Evolutionary conservation across 1,139 yeast species (phyloP).

Genomic region (Taiozyma onychis): DNA sequence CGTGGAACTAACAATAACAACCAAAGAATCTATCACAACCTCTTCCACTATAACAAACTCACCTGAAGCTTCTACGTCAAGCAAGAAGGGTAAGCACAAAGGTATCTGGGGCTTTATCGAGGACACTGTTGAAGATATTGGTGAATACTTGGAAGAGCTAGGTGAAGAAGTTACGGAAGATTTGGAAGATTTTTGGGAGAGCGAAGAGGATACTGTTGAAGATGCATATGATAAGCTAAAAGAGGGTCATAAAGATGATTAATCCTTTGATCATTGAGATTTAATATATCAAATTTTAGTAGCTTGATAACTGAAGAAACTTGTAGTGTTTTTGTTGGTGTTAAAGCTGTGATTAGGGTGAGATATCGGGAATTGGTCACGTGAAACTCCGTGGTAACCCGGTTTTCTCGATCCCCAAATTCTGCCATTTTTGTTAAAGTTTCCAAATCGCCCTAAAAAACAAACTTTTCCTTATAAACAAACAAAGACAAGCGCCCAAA

Average conservation of each 20-base stretch:
- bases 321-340: too few species aligned
- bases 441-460: neutral
- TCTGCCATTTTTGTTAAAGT: neutral
- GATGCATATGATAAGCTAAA: neutral
- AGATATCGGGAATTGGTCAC: neutral
- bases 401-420: neutral
- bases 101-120: constrained; percentile 17
- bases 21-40: neutral
- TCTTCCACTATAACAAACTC: neutral
- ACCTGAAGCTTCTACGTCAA: neutral
- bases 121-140: constrained; percentile 20
- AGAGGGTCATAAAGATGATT: neutral
- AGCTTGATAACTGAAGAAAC: too few species aligned
- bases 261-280: neutral
- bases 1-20: constrained; percentile 10
- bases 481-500: neutral
- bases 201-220: neutral
- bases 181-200: constrained; percentile 15
- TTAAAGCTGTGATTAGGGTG: too few species aligned
- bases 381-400: neutral
- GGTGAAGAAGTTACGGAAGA: constrained; percentile 31
- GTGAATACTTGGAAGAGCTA: constrained; percentile 27
- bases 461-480: neutral
- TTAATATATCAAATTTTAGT: neutral
- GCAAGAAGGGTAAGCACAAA: constrained; percentile 13